Evolutionary conservation across 2,329 filamentous ascomycete species (phyloP).

Genomic region (Stachybotrys chlorohalonatus): DNA sequence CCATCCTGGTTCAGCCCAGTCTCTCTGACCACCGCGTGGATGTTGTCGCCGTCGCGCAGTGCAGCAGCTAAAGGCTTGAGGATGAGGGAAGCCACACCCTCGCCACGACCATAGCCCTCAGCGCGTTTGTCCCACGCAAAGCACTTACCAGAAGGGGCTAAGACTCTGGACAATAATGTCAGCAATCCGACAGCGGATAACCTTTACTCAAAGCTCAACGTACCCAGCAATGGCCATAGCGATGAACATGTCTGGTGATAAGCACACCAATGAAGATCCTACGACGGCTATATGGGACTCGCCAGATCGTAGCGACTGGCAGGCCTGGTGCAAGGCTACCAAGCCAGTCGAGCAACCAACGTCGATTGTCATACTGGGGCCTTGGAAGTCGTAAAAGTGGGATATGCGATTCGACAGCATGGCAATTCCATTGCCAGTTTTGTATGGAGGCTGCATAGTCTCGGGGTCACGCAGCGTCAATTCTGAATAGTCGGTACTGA

Average conservation of each 20-base stretch:
- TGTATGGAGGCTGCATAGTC: constrained; percentile 1
- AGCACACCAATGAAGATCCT: no score
- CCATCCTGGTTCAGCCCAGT: constrained; percentile 49
- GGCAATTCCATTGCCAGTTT: constrained; percentile 14
- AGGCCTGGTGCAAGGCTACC: constrained; percentile 27
- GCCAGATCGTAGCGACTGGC: constrained; percentile 20
- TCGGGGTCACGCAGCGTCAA: constrained; percentile 14
- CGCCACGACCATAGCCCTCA: constrained; percentile 50
- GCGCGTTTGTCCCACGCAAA: constrained; percentile 5
- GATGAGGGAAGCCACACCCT: constrained; percentile 46
- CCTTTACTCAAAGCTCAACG: no score
- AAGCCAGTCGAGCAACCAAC: constrained; percentile 32
- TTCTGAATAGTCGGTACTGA: constrained; percentile 17
- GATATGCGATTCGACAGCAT: constrained; percentile 29
- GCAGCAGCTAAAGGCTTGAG: constrained; percentile 49
- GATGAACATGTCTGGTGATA: constrained; percentile 17
- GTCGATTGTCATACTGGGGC: constrained; percentile 29
- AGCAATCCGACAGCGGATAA: no score
- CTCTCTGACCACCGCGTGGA: constrained; percentile 40
- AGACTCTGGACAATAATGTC: no score
- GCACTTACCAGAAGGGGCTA: no score
- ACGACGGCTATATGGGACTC: constrained; percentile 18
- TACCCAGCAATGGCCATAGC: no score
- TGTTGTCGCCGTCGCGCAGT: constrained; percentile 43
- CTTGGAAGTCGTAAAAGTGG: constrained; percentile 29